phyloP scores from a whole-genome alignment of 2,329 filamentous ascomycete species.

The Neospermospora avenae region DNA sequence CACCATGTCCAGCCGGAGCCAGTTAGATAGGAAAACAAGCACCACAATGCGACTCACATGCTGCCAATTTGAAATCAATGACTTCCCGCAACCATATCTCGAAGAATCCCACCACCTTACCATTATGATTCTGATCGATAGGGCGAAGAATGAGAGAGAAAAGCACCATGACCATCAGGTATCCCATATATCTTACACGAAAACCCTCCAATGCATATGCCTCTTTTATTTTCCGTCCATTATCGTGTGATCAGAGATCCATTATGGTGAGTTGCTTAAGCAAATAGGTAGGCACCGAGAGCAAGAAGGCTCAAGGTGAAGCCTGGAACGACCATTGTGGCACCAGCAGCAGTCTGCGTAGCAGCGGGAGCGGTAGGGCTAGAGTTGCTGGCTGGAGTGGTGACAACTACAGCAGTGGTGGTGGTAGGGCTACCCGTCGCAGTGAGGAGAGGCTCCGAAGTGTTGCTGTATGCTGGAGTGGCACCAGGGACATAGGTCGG shows the following conservation, averaged over 20 bases:
- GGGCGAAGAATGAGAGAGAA: neutral
- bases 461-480: constrained; percentile 3
- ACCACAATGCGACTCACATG: constrained; percentile 2
- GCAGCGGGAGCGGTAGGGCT: constrained; percentile 8
- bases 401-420: neutral
- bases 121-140: constrained; percentile 9
- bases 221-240: neutral
- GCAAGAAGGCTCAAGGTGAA: constrained; percentile 7
- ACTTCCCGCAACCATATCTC: constrained; percentile 4
- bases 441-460: constrained; percentile 2
- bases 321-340: constrained; percentile 5
- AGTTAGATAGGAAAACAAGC: neutral
- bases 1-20: constrained; percentile 4
- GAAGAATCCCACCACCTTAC: neutral
- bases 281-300: constrained; percentile 13
- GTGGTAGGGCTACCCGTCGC: neutral
- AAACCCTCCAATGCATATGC: constrained; percentile 2
- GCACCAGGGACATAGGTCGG: constrained; percentile 1
- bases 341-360: neutral
- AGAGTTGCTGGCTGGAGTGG: neutral
- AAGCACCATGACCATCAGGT: neutral
- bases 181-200: constrained; percentile 4
- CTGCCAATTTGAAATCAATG: neutral
- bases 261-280: constrained; percentile 4
- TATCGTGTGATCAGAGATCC: neutral